Conservation (phyloP, 108 stramenopile genomes). For the Conticribra weissflogii region DNA sequence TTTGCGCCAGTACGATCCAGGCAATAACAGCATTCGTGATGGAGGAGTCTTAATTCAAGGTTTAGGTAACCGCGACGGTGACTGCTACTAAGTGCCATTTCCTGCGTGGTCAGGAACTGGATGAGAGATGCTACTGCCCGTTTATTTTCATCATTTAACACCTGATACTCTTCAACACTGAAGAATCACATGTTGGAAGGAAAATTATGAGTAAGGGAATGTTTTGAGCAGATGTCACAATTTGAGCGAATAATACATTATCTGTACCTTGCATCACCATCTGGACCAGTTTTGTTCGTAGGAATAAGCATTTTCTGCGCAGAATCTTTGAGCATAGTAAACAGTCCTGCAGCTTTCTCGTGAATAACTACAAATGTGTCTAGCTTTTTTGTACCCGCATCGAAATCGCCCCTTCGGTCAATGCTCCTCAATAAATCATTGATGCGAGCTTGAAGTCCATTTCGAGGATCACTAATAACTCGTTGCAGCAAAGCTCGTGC, state of each 20-base stretch:
- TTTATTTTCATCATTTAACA: conserved; percentile 60
- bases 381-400: conserved; percentile 83
- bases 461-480: conserved; percentile 79
- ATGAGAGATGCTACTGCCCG: conserved; percentile 61
- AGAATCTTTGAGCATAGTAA: conserved; percentile 73
- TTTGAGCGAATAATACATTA: too few species aligned
- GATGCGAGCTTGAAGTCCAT: conserved; percentile 83
- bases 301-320: conserved; percentile 64
- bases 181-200: too few species aligned
- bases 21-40: conserved; percentile 79
- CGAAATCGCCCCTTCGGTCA: conserved; percentile 78
- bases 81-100: conserved; percentile 70
- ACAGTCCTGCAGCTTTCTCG: conserved; percentile 84
- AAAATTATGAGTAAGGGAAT: too few species aligned
- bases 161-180: conserved; percentile 35
- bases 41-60: conserved; percentile 78
- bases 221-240: too few species aligned
- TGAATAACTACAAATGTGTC: conserved; percentile 91
- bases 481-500: conserved; percentile 77
- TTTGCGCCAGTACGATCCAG: conserved; percentile 50
- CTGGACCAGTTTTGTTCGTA: conserved; percentile 21
- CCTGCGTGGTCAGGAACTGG: conserved; percentile 82
- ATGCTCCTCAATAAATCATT: conserved; percentile 80
- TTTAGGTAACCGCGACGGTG: conserved; percentile 85
- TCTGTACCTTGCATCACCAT: conserved; percentile 30